Conservation (phyloP, 1,284 basidiomycete species). For the Coniferiporia weirii region DNA sequence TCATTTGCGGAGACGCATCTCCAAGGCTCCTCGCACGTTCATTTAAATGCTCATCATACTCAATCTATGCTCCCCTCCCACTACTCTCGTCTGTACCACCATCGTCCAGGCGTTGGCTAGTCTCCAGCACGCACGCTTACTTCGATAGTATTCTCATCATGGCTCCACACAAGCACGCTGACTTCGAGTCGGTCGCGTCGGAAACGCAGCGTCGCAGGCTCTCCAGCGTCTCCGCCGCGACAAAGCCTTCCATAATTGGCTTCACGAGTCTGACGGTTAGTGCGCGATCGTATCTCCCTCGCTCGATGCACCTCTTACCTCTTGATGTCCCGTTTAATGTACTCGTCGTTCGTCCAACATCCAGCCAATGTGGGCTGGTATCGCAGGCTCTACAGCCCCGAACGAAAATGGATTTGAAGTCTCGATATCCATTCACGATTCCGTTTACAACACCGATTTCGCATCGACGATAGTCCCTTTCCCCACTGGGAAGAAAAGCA, state of each 20-base stretch:
- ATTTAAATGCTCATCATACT: neutral
- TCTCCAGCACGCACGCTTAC: too few relatives aligned
- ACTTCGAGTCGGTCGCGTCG: conserved; percentile 59
- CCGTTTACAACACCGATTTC: conserved; percentile 75
- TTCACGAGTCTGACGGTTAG: conserved; percentile 64
- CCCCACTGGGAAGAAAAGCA: conserved; percentile 38
- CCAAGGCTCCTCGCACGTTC: neutral
- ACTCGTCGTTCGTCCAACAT: conserved; percentile 6
- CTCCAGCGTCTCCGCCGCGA: conserved; percentile 43
- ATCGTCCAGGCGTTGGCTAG: neutral
- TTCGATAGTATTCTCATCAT: conserved; percentile 1
- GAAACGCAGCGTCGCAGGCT: conserved; percentile 60
- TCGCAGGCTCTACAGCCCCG: conserved; percentile 55
- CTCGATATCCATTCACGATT: conserved; percentile 73
- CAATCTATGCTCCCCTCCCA: neutral
- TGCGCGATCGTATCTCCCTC: conserved; percentile 16
- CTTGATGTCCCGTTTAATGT: conserved; percentile 7
- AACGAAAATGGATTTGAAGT: conserved; percentile 60
- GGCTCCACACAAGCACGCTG: conserved; percentile 6
- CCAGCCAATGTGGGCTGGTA: conserved; percentile 81
- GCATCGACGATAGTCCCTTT: conserved; percentile 47
- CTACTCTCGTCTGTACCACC: neutral
- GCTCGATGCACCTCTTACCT: conserved; percentile 16
- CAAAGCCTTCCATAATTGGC: conserved; percentile 45
- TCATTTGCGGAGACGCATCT: neutral